Evolutionary conservation across 805 yeast species (phyloP), one percentile per base, ranked within the genome.

Genomic region (Candida railenensis): DNA sequence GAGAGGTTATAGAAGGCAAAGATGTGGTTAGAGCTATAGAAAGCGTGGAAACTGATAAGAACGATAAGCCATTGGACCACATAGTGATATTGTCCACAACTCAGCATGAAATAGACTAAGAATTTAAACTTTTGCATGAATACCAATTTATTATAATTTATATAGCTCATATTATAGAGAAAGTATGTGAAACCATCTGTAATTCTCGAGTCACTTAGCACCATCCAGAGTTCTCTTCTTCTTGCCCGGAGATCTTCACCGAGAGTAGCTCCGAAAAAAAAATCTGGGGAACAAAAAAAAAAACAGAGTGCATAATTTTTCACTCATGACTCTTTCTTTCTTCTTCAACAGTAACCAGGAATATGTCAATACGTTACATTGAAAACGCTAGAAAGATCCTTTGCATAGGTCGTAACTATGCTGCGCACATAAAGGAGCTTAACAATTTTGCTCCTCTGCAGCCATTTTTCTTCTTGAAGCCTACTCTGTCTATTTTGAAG

Each of bases 341-440:
- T 11, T 25, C 11, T 25, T 25, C 30, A 25, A 5, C 9, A 25
- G 5, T 11, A 25, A 25, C 11, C 11, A 25, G 5, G 5, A 25
- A 9, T 3, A 42, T 42, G 45, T 42, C 59, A 9, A 49, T 66
- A 44, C 63, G 69, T 25, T 87, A 85, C 61, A 69, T 83, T 37
- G 81, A 78, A 47, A 58, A 69, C 16, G 90, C 89, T 2, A 77
- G 84, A 33, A 94, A 94, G 69, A 80, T 92, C 59, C 78, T 94
- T 15, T 94, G 99, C 66, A 92, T 94, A 54, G 99, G 99, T 39
- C 85, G 99, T 57, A 94, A 94, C 67, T 94, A 90, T 63, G 95
- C 89, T n/a, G 97, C 96, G 18, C 99, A 94, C 59, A 88, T 90
- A 61, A 80, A 85, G 51, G 99, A 94, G 65, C 73, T 94, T 48